phyloP scores from a whole-genome alignment of 306 rosid species.

The Dalbergia cochinchinensis region DNA sequence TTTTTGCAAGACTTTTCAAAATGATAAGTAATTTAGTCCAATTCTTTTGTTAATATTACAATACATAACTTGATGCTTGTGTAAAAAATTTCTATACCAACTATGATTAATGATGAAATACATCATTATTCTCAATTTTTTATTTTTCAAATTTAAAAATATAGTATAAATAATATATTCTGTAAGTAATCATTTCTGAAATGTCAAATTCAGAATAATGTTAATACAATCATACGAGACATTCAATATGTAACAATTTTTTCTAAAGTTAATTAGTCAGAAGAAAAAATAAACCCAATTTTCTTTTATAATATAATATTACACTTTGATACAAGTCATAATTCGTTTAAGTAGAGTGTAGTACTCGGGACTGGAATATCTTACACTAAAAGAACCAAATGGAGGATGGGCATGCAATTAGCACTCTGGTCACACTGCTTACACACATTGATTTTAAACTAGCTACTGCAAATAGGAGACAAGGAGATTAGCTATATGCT shows the following conservation, averaged over 20 bases:
- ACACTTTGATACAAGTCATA: slow-evolving; percentile 40
- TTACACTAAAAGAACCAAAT: slow-evolving; percentile 38
- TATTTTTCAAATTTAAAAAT: too few species aligned
- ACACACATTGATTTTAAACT: slow-evolving; percentile 49
- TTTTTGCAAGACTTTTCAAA: too few species aligned
- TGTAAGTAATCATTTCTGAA: too few species aligned
- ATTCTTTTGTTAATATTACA: too few species aligned
- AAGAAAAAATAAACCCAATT: neutral
- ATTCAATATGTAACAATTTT: neutral
- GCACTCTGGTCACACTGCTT: slow-evolving; percentile 36
- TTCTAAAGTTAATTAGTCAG: neutral
- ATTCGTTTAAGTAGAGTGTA: neutral
- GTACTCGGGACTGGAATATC: slow-evolving; percentile 2
- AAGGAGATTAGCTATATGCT: slow-evolving; percentile 47
- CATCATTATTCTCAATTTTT: too few species aligned
- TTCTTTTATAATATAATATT: slow-evolving; percentile 22
- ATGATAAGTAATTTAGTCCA: too few species aligned
- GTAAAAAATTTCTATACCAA: too few species aligned
- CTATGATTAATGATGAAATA: too few species aligned
- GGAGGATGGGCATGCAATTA: slow-evolving; percentile 44
- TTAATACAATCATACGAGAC: neutral
- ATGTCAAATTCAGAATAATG: neutral
- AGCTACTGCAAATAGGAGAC: slow-evolving; percentile 42
- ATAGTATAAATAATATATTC: too few species aligned
- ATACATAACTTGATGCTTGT: too few species aligned